Percentiles rank a stretch among this genome's conserved stretches.
phyloP scores from a whole-genome alignment of 2,329 filamentous ascomycete species.

The Juglanconis oblonga region DNA sequence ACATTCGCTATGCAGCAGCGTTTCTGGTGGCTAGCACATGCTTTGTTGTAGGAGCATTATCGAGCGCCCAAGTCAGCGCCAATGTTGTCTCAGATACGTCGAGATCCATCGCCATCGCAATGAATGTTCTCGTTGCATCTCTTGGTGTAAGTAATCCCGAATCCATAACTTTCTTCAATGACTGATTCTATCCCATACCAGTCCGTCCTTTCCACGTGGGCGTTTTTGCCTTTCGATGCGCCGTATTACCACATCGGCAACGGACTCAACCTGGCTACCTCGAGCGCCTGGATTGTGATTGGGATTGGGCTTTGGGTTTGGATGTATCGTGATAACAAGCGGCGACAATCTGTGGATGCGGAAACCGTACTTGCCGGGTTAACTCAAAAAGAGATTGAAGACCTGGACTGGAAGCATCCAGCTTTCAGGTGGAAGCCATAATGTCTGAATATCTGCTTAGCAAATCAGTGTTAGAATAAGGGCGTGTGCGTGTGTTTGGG shows the following conservation, averaged over 20 bases:
- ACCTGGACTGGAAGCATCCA: conserved; percentile 67
- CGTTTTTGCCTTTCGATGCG: conserved; percentile 58
- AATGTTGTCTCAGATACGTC: conserved; percentile 70
- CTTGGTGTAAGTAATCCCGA: background rate
- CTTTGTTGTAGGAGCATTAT: conserved; percentile 61
- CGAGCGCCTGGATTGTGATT: conserved; percentile 52
- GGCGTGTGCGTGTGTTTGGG: no score
- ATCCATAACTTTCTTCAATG: no score
- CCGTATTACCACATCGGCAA: conserved; percentile 70
- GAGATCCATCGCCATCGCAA: conserved; percentile 37
- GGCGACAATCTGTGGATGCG: conserved; percentile 50
- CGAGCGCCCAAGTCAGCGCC: conserved; percentile 63
- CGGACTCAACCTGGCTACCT: conserved; percentile 64
- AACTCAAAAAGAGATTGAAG: conserved; percentile 50
- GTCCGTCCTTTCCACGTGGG: conserved; percentile 56
- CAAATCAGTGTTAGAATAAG: background rate
- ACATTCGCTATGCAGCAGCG: conserved; percentile 63
- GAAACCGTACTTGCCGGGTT: conserved; percentile 57
- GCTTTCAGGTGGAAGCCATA: conserved; percentile 55
- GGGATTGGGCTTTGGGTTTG: conserved; percentile 50
- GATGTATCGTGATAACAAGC: conserved; percentile 61
- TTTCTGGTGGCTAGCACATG: conserved; percentile 64
- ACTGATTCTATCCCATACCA: background rate
- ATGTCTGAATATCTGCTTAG: background rate
- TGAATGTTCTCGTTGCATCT: conserved; percentile 19